Conservation (phyloP, 495 filamentous ascomycete species). For the Penicillium longicatenatum region DNA sequence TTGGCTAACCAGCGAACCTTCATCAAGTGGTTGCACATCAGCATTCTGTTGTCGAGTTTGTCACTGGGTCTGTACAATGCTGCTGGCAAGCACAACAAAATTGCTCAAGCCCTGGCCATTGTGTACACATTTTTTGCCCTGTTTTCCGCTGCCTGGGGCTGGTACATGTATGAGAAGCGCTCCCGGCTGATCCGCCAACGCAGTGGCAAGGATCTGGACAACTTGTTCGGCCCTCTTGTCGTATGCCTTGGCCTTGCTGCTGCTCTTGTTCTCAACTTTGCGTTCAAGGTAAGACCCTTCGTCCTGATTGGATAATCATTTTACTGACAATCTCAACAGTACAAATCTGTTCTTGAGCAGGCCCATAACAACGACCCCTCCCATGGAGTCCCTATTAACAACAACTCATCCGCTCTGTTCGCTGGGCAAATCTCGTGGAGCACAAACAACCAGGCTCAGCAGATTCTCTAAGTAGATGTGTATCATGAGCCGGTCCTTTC, state of each 20-base stretch:
- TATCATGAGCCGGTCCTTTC: constrained; percentile 2
- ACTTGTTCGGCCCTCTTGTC: constrained; percentile 76
- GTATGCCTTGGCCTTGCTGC: constrained; percentile 77
- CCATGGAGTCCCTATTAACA: constrained; percentile 9
- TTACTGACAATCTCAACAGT: constrained; percentile 30
- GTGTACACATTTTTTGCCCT: constrained; percentile 81
- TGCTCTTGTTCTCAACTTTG: constrained; percentile 85
- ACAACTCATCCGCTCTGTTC: constrained; percentile 18
- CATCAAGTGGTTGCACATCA: constrained; percentile 96
- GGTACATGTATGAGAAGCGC: constrained; percentile 74
- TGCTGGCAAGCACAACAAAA: constrained; percentile 65
- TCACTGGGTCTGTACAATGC: constrained; percentile 87
- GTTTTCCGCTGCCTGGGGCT: constrained; percentile 86
- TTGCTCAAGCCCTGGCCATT: constrained; percentile 74
- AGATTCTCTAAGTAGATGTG: constrained; percentile 18
- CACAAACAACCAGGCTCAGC: constrained; percentile 21
- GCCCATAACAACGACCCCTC: constrained; percentile 18
- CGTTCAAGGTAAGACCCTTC: constrained; percentile 60
- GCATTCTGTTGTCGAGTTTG: constrained; percentile 77
- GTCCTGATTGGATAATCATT: neutral
- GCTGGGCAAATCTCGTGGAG: constrained; percentile 19
- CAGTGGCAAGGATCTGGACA: constrained; percentile 92
- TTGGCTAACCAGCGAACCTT: constrained; percentile 97
- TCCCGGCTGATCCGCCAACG: constrained; percentile 76
- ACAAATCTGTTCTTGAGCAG: constrained; percentile 36